phyloP scores from a whole-genome alignment of 257 asterid species.

The Solanum piurae region DNA sequence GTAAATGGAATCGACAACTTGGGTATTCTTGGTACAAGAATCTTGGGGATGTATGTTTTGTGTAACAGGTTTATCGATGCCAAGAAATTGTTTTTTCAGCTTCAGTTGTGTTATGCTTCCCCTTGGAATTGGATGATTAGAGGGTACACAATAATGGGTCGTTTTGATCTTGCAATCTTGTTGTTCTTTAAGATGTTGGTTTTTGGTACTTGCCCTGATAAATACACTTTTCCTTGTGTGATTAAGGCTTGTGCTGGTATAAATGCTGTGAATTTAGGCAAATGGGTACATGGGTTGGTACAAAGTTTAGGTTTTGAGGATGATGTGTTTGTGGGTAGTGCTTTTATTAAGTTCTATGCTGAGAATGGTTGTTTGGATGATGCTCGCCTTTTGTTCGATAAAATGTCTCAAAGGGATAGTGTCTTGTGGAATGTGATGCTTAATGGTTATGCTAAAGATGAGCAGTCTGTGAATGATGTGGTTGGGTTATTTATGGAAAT shows the following conservation, averaged over 20 bases:
- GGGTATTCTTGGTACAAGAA: slow-evolving; percentile 67
- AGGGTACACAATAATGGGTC: slow-evolving; percentile 58
- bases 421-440: slow-evolving; percentile 85
- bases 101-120: slow-evolving; percentile 63
- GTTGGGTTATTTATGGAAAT: slow-evolving; percentile 46
- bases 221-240: slow-evolving; percentile 76
- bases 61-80: slow-evolving; percentile 40
- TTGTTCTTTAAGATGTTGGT: slow-evolving; percentile 73
- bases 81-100: slow-evolving; percentile 55
- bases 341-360: slow-evolving; percentile 60
- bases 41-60: slow-evolving; percentile 64
- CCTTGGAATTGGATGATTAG: slow-evolving; percentile 99
- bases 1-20: slow-evolving; percentile 54
- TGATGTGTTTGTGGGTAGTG: slow-evolving; percentile 79
- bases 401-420: slow-evolving; percentile 56
- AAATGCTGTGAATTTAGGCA: slow-evolving; percentile 37
- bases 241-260: slow-evolving; percentile 74
- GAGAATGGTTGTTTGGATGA: slow-evolving; percentile 47
- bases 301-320: slow-evolving; percentile 43
- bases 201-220: slow-evolving; percentile 78
- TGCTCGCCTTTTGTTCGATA: slow-evolving; percentile 63
- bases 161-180: slow-evolving; percentile 42
- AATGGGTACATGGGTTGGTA: slow-evolving; percentile 36
- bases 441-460: slow-evolving; percentile 44
- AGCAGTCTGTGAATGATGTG: slow-evolving; percentile 27